phyloP scores from a whole-genome alignment of 495 filamentous ascomycete species.

The Penicillium robsamsonii region DNA sequence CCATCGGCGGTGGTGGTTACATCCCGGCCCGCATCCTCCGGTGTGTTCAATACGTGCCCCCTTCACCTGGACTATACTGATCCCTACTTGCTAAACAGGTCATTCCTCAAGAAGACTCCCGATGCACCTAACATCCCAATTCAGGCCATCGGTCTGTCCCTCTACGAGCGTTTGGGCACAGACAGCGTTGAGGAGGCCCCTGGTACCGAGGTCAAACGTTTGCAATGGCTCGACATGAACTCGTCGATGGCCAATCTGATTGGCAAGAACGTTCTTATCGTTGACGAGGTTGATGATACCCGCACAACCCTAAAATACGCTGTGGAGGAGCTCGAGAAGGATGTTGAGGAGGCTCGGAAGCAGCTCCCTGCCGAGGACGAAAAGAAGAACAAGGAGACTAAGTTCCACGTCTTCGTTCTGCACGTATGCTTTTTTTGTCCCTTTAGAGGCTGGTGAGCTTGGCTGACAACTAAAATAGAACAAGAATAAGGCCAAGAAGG shows the following conservation, averaged over 20 bases:
- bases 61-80: neutral
- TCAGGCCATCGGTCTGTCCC: slow-evolving; percentile 95
- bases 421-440: slow-evolving; percentile 59
- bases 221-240: slow-evolving; percentile 94
- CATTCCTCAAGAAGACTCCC: slow-evolving; percentile 83
- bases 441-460: neutral
- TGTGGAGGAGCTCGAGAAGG: slow-evolving; percentile 92
- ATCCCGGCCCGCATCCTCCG: slow-evolving; percentile 95
- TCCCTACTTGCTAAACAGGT: slow-evolving; percentile 42
- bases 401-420: slow-evolving; percentile 90
- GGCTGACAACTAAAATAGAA: slow-evolving; percentile 55
- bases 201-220: slow-evolving; percentile 93
- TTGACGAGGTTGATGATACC: slow-evolving; percentile 98
- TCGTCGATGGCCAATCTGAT: slow-evolving; percentile 89
- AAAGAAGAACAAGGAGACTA: slow-evolving; percentile 75
- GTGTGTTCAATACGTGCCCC: slow-evolving; percentile 31
- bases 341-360: slow-evolving; percentile 79
- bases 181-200: slow-evolving; percentile 57
- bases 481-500: slow-evolving; percentile 96
- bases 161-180: slow-evolving; percentile 79
- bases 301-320: slow-evolving; percentile 96
- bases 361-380: slow-evolving; percentile 63
- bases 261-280: slow-evolving; percentile 95
- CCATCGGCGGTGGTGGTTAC: slow-evolving; percentile 96
- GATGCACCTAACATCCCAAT: slow-evolving; percentile 95